These are phyloP conservation scores for Ascochyta lentis DNA, from an alignment of 2,329 filamentous ascomycete species.

Conservation along the genomic window DNA sequence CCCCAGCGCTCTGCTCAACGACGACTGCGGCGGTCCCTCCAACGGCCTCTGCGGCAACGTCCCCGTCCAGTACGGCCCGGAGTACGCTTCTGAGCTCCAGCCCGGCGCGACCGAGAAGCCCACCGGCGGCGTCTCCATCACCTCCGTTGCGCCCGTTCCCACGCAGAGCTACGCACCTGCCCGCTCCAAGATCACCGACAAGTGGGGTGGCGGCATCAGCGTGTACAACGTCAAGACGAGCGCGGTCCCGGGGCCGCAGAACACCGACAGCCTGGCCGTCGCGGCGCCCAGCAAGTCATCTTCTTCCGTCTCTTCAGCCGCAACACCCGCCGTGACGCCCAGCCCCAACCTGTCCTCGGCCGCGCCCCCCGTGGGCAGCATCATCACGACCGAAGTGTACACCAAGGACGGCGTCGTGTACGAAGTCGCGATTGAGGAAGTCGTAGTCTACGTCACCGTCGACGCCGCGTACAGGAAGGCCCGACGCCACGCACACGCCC, in stretches of 20 bases:
- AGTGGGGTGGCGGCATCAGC: conserved; percentile 45
- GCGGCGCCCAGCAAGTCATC: conserved; percentile 11
- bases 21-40: conserved; percentile 65
- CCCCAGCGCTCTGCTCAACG: conserved; percentile 61
- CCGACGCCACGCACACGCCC: conserved; percentile 35
- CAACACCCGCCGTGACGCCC: conserved; percentile 34
- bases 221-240: conserved; percentile 33
- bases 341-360: conserved; percentile 25
- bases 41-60: conserved; percentile 70
- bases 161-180: conserved; percentile 45
- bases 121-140: conserved; percentile 26
- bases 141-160: conserved; percentile 35
- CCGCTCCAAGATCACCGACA: conserved; percentile 36
- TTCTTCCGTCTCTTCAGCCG: neutral
- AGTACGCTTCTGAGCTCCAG: conserved; percentile 45
- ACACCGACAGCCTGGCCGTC: conserved; percentile 17
- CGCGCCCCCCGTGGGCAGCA: conserved; percentile 18
- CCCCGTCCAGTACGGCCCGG: conserved; percentile 56
- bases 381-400: conserved; percentile 51
- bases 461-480: conserved; percentile 32
- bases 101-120: conserved; percentile 30
- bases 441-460: conserved; percentile 52
- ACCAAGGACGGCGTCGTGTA: conserved; percentile 53
- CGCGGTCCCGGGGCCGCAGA: neutral
- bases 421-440: conserved; percentile 54